Evolutionary conservation across 768 basidiomycete genomes (phyloP).

Genomic region (Coprinopsis sp.): DNA sequence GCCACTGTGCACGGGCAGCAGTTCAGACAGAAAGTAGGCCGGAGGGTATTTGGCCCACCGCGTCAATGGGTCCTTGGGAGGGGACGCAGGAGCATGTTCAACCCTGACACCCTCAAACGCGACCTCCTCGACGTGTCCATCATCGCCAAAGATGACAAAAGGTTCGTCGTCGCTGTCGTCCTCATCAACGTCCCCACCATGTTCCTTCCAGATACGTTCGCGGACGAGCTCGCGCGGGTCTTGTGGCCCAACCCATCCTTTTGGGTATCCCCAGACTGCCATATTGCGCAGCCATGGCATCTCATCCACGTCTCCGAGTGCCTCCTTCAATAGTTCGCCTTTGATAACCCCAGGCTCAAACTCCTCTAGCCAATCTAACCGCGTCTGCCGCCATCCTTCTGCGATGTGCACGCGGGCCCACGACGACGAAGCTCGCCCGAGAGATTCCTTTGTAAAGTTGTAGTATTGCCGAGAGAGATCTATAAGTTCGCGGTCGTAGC

Average conservation of each 20-base stretch:
- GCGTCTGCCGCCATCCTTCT: slow-evolving; percentile 51
- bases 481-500: slow-evolving; percentile 52
- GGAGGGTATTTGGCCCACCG: slow-evolving; percentile 65
- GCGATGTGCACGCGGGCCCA: slow-evolving; percentile 49
- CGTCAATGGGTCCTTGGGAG: too few relatives aligned
- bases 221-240: slow-evolving; percentile 54
- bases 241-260: slow-evolving; percentile 50
- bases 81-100: too few relatives aligned
- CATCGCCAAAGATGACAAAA: slow-evolving; percentile 31
- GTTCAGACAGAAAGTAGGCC: slow-evolving; percentile 52
- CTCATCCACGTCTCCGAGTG: slow-evolving; percentile 37
- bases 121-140: slow-evolving; percentile 35
- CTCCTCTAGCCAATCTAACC: slow-evolving; percentile 54
- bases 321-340: slow-evolving; percentile 46
- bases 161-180: slow-evolving; percentile 20
- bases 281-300: slow-evolving; percentile 62
- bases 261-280: slow-evolving; percentile 72
- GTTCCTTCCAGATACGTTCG: slow-evolving; percentile 41
- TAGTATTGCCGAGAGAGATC: slow-evolving; percentile 62
- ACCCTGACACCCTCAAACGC: too few relatives aligned
- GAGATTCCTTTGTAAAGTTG: slow-evolving; percentile 41
- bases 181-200: slow-evolving; percentile 22
- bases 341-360: slow-evolving; percentile 59
- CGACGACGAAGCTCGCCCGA: slow-evolving; percentile 25
- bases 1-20: slow-evolving; percentile 50